These are phyloP conservation scores for Cicer pinnatifidum DNA, from an alignment of 306 rosid species.

Conservation along the genomic window DNA sequence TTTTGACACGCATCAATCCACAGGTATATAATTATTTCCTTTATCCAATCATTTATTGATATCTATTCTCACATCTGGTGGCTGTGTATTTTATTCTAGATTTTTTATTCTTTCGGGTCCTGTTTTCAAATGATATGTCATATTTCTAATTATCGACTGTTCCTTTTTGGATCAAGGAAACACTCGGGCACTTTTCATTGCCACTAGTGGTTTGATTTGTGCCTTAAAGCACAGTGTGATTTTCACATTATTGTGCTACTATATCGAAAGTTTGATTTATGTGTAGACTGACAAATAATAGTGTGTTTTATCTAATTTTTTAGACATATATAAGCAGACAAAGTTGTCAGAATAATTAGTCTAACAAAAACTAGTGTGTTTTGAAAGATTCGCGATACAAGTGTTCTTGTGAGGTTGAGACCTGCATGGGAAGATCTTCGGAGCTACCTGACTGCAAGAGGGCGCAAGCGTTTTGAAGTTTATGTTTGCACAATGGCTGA, in stretches of 20 bases:
- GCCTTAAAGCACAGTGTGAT: neutral
- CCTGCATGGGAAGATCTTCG: conserved; percentile 99
- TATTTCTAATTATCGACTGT: conserved; percentile 37
- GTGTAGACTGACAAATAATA: conserved; percentile 4
- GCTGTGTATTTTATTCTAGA: conserved; percentile 20
- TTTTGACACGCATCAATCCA: conserved; percentile 95
- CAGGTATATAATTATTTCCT: conserved; percentile 60
- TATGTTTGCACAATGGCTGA: conserved; percentile 99
- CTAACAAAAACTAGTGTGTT: conserved; percentile 42
- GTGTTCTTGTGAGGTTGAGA: conserved; percentile 98
- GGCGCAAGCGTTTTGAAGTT: conserved; percentile 99
- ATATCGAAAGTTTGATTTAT: conserved; percentile 23
- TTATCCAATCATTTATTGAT: conserved; percentile 28
- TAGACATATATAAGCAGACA: conserved; percentile 6
- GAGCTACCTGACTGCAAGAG: conserved; percentile 93
- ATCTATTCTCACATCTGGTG: conserved; percentile 14
- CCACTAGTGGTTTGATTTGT: conserved; percentile 1
- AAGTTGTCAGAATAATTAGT: conserved; percentile 24
- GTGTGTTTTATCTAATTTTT: conserved; percentile 27
- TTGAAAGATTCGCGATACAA: conserved; percentile 92
- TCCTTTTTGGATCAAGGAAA: conserved; percentile 20
- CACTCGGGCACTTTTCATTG: conserved; percentile 16
- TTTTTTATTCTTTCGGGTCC: conserved; percentile 14
- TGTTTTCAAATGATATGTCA: conserved; percentile 30
- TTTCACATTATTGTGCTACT: conserved; percentile 22